phyloP scores from a whole-genome alignment of 2,329 filamentous ascomycete genomes.

The Fusarium tupiense region DNA sequence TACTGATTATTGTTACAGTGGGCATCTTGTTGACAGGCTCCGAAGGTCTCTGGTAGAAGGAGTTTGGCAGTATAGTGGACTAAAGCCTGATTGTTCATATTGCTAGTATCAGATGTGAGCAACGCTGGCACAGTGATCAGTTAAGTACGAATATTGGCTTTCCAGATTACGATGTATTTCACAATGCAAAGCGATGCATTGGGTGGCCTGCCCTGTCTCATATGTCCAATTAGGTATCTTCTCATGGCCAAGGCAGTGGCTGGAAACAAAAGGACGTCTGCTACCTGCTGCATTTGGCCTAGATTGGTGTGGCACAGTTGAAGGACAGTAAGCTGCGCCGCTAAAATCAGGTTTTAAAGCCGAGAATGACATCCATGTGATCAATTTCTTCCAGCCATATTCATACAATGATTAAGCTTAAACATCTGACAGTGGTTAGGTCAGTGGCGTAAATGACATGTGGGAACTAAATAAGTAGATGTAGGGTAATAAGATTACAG shows the following conservation, averaged over 20 bases:
- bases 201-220: rapidly evolving
- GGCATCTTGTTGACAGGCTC: background rate
- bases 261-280: background rate
- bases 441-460: rapidly evolving
- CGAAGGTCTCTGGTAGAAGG: rapidly evolving
- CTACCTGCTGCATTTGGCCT: background rate
- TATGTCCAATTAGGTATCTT: slow-evolving; percentile 21
- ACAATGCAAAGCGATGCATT: background rate
- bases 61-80: rapidly evolving
- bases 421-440: background rate
- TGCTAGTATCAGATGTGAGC: too few relatives aligned
- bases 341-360: background rate
- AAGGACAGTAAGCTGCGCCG: background rate
- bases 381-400: background rate
- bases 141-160: background rate
- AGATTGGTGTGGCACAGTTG: background rate
- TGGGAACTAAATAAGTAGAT: too few relatives aligned
- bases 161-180: too few relatives aligned
- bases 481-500: rapidly evolving
- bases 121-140: rapidly evolving
- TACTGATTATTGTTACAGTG: background rate
- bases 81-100: too few relatives aligned
- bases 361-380: background rate
- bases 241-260: background rate
- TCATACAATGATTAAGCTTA: background rate